Percentiles rank a stretch among this genome's conserved stretches.
Conservation (phyloP, 345 rosid genomes). For the Eucalyptus pumila region DNA sequence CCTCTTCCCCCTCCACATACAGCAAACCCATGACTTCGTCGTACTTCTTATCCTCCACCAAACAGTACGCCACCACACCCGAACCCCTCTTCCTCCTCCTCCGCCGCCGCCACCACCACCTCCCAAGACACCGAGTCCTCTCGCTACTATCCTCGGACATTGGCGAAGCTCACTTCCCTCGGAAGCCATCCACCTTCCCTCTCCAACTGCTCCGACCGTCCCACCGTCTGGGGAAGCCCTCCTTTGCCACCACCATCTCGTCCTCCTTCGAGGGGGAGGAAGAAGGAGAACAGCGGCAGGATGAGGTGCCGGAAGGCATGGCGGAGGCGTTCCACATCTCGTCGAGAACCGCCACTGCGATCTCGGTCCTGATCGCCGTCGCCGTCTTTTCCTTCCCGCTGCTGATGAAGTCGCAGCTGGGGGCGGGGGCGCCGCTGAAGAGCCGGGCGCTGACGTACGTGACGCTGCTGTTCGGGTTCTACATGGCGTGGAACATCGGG, state of each 20-base stretch:
- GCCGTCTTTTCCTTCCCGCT: slow-evolving; percentile 66
- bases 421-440: slow-evolving; percentile 39
- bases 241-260: slow-evolving; percentile 66
- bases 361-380: slow-evolving; percentile 47
- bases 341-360: slow-evolving; percentile 53
- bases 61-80: slow-evolving; percentile 24
- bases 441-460: slow-evolving; percentile 56
- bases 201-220: not conserved
- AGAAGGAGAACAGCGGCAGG: not conserved
- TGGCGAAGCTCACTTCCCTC: not conserved
- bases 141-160: not conserved
- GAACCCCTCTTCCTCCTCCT: slow-evolving; percentile 24
- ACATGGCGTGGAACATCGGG: slow-evolving; percentile 99
- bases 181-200: not conserved
- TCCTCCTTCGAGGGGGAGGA: slow-evolving; percentile 55
- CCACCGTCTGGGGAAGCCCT: not conserved
- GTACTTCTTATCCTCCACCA: slow-evolving; percentile 39
- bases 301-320: slow-evolving; percentile 48
- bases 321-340: slow-evolving; percentile 75
- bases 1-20: not conserved
- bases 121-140: not conserved
- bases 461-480: slow-evolving; percentile 80
- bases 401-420: slow-evolving; percentile 62
- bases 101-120: slow-evolving; percentile 10
- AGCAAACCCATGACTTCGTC: slow-evolving; percentile 44